Conservation (phyloP, 208 protist genomes). For the Perkinsela sp. region DNA sequence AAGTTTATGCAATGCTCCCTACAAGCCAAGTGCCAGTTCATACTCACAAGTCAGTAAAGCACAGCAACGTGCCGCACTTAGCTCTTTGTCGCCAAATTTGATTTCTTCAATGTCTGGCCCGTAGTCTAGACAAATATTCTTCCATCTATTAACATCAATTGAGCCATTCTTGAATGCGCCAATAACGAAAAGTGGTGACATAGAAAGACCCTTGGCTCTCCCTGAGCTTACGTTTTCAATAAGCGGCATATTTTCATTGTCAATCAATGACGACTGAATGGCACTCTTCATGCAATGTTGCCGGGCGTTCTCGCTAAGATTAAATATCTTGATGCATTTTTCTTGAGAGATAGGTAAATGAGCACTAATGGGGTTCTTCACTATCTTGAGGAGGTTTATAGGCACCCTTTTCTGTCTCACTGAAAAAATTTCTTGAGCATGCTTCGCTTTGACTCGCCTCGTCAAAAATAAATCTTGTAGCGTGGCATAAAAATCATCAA, state of each 20-base stretch:
- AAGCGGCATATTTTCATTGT: not conserved
- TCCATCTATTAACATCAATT: not conserved
- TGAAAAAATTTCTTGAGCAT: conserved; percentile 24
- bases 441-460: conserved; percentile 72
- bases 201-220: not conserved
- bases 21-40: not conserved
- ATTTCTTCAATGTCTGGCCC: not conserved
- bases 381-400: conserved; percentile 80
- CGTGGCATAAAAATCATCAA: conserved; percentile 87
- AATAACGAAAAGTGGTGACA: not conserved
- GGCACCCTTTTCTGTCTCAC: conserved; percentile 11
- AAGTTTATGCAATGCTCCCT: too few relatives aligned
- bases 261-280: not conserved
- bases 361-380: conserved; percentile 91
- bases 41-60: not conserved
- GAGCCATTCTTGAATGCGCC: not conserved
- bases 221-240: not conserved
- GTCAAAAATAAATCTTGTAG: conserved; percentile 95
- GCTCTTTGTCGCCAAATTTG: not conserved
- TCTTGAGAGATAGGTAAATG: conserved; percentile 59
- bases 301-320: not conserved
- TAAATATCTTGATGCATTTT: not conserved
- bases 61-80: not conserved
- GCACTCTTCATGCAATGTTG: too few relatives aligned
- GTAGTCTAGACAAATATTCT: not conserved